Evolutionary conservation across 495 filamentous ascomycete species (phyloP).

Genomic region (Mytilinidion resinicola): DNA sequence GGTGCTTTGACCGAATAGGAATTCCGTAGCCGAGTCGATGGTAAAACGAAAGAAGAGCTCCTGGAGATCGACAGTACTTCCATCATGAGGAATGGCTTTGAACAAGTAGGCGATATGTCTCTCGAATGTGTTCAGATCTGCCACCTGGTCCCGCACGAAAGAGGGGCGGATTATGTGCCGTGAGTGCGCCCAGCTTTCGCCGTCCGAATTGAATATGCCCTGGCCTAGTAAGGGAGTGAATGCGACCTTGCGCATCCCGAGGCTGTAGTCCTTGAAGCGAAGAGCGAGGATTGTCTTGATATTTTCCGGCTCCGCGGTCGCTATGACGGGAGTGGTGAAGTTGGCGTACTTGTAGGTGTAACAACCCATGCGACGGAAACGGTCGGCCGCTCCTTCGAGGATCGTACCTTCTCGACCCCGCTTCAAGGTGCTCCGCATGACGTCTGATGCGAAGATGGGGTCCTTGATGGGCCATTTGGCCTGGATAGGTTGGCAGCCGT

Average conservation of each 20-base stretch:
- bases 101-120: conserved; percentile 51
- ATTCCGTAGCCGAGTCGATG: conserved; percentile 65
- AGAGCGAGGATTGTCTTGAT: conserved; percentile 56
- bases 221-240: conserved; percentile 56
- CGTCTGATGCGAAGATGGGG: conserved; percentile 31
- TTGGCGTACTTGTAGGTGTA: conserved; percentile 23
- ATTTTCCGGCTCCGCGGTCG: conserved; percentile 57
- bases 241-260: conserved; percentile 45
- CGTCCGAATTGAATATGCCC: conserved; percentile 68
- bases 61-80: conserved; percentile 55
- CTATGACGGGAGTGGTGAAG: conserved; percentile 28
- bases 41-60: conserved; percentile 60
- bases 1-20: conserved; percentile 59
- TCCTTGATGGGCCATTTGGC: conserved; percentile 22
- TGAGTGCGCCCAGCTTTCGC: conserved; percentile 58
- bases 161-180: conserved; percentile 57
- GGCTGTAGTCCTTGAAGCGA: conserved; percentile 54
- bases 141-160: conserved; percentile 55
- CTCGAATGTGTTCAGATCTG: conserved; percentile 55
- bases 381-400: conserved; percentile 7
- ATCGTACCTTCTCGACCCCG: conserved; percentile 22
- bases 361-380: conserved; percentile 22
- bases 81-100: conserved; percentile 42
- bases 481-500: conserved; percentile 22
- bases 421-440: conserved; percentile 24